Percentiles rank a stretch among this genome's conserved stretches.
phyloP scores from a whole-genome alignment of 2,329 filamentous ascomycete species.

The Cladobotryum mycophilum region DNA sequence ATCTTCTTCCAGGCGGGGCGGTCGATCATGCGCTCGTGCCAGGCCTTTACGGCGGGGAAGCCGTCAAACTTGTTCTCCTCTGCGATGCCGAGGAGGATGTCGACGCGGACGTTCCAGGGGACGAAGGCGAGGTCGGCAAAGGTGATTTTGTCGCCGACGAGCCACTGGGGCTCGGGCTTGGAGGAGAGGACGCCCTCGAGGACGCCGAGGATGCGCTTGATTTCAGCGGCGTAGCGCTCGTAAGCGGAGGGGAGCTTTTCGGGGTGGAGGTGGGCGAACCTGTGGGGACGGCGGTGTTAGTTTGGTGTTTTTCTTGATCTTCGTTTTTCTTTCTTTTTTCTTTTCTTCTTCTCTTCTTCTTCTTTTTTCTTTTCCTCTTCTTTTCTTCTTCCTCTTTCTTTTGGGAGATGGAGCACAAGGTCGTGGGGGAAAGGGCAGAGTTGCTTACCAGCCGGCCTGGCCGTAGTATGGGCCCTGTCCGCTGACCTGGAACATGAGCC shows the following conservation, averaged over 20 bases:
- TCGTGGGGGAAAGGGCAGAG: neutral
- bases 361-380: too few relatives aligned
- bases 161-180: slow-evolving; percentile 3
- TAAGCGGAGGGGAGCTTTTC: slow-evolving; percentile 19
- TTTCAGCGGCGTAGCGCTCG: slow-evolving; percentile 21
- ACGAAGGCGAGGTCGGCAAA: slow-evolving; percentile 9
- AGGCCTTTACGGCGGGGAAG: slow-evolving; percentile 1
- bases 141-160: slow-evolving; percentile 9
- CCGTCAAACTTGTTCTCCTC: slow-evolving; percentile 1
- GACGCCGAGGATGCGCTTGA: slow-evolving; percentile 20
- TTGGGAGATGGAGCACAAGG: neutral
- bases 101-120: slow-evolving; percentile 7
- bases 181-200: slow-evolving; percentile 9
- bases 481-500: slow-evolving; percentile 21
- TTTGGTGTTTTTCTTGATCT: too few relatives aligned
- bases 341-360: too few relatives aligned
- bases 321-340: too few relatives aligned
- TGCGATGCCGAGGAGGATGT: neutral
- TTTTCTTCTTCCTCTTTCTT: too few relatives aligned
- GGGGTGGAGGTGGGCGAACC: slow-evolving; percentile 12
- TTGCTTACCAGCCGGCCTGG: slow-evolving; percentile 17
- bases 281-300: neutral
- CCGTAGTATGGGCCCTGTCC: slow-evolving; percentile 27
- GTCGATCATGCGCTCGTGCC: slow-evolving; percentile 4
- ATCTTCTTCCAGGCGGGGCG: neutral